A percentile compares a stretch with the other conserved stretches of the same genome.
phyloP scores from a whole-genome alignment of 2,329 filamentous ascomycete species.

The Pseudogymnoascus sp. region DNA sequence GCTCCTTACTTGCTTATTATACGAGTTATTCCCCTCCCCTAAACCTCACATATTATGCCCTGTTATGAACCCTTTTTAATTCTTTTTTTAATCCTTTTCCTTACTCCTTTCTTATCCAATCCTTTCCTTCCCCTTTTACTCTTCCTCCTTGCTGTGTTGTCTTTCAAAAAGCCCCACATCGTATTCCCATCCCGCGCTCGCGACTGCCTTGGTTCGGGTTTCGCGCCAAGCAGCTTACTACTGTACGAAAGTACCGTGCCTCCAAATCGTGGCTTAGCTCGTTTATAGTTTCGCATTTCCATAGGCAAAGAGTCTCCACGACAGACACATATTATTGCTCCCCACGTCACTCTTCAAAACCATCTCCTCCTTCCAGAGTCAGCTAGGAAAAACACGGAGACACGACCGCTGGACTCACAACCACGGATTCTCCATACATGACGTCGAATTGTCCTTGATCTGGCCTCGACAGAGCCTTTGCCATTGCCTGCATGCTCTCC shows the following conservation, averaged over 20 bases:
- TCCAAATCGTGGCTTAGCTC: slow-evolving; percentile 7
- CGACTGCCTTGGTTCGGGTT: not conserved
- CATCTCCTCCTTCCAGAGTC: not conserved
- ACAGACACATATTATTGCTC: not conserved
- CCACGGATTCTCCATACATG: not conserved
- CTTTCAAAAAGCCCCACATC: not conserved
- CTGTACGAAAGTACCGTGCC: slow-evolving; percentile 5
- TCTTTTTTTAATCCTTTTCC: not conserved
- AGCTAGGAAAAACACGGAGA: not conserved
- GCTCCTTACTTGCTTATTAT: not conserved
- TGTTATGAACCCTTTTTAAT: not conserved
- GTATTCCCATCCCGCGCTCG: not conserved
- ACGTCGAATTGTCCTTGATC: slow-evolving; percentile 5
- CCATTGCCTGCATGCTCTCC: slow-evolving; percentile 7
- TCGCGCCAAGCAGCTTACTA: slow-evolving; percentile 4
- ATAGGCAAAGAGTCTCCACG: not conserved
- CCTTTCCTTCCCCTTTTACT: not conserved
- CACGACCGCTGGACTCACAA: not conserved
- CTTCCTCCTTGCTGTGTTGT: not conserved
- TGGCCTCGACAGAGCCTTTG: slow-evolving; percentile 5
- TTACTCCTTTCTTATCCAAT: not conserved
- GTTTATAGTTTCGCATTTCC: not conserved
- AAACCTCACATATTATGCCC: not conserved
- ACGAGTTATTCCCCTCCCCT: not conserved
- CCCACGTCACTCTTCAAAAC: not conserved